Conservation (phyloP, 306 rosid genomes). For the Biancaea sappan region DNA sequence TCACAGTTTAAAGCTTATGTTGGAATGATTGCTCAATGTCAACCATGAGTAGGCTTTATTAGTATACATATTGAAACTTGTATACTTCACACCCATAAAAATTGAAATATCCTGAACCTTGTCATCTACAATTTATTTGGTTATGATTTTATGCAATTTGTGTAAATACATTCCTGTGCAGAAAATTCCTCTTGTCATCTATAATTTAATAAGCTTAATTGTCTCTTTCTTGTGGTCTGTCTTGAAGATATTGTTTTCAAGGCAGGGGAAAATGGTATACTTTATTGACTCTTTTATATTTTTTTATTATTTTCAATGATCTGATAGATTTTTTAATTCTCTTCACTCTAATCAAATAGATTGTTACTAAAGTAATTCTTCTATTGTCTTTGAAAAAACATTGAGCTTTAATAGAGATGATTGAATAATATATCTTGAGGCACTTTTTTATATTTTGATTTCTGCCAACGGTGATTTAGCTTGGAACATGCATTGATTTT, state of each 20-base stretch:
- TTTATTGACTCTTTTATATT: constrained; percentile 8
- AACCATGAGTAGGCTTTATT: no score
- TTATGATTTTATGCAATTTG: no score
- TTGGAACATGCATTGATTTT: neutral
- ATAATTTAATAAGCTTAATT: no score
- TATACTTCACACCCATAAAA: no score
- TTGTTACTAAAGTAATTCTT: neutral
- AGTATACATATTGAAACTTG: no score
- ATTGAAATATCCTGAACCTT: no score
- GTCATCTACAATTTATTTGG: no score
- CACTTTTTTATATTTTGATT: neutral
- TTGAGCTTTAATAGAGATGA: neutral
- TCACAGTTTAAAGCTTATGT: no score
- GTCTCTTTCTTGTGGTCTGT: no score
- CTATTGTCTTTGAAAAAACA: neutral
- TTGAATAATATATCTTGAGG: neutral
- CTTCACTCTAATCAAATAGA: neutral
- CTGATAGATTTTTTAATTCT: constrained; percentile 1
- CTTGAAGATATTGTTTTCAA: constrained; percentile 72
- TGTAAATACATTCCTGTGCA: no score
- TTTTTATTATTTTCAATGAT: neutral
- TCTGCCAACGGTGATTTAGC: neutral
- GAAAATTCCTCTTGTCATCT: no score
- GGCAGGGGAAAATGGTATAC: constrained; percentile 81
- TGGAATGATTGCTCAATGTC: no score